Evolutionary conservation across 2,329 filamentous ascomycete genomes (phyloP), one percentile per base, ranked within the genome.

Genomic region (Aspergillus sp.): DNA sequence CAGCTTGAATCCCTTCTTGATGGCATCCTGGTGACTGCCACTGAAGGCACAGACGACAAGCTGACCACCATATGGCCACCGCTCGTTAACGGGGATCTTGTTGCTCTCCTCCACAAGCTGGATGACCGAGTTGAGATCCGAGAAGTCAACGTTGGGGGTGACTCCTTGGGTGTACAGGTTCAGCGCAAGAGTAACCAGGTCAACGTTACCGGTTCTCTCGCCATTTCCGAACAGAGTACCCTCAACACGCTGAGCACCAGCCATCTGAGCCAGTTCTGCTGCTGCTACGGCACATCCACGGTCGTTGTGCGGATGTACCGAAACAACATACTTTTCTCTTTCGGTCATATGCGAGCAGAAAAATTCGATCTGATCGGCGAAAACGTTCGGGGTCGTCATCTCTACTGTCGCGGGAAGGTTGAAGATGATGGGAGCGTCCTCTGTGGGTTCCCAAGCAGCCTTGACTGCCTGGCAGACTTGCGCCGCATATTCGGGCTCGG

Each of bases 321-420:
- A 94, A 7, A 97, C 86, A 60, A 84, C 88, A 44, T 95, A 79
- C 73, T 90, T 93, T 61, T 95, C 85, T 45, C 90, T 79, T 68
- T 95, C 86, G 0, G 79, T 79, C 63, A 97, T 90, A 65, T 91
- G 79, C 45, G 78, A 81, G 74, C 89, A 95, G 71, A 98, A 98
- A 73, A 88, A 95, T 68, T 98, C 93, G 53, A 98, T 88, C 73
- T 94, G 86, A 64, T 98, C 93, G 44, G 93, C 93, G 66, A 93
- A 98, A 43, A 96, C 81, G 66, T 98, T 98, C 30, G 90, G 90
- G 1, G 93, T 96, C 0, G 88, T 74, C 83, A 96, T 84, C 73
- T 98, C 93, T 32, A 97, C 91, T 0, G 93, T 98, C 1, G 93
- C 91, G 0, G 93, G 91, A 45, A 98, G 78, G 74, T 97, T 97